Conservation (phyloP, 768 basidiomycete species). For the Tricholoma flavovirens region DNA sequence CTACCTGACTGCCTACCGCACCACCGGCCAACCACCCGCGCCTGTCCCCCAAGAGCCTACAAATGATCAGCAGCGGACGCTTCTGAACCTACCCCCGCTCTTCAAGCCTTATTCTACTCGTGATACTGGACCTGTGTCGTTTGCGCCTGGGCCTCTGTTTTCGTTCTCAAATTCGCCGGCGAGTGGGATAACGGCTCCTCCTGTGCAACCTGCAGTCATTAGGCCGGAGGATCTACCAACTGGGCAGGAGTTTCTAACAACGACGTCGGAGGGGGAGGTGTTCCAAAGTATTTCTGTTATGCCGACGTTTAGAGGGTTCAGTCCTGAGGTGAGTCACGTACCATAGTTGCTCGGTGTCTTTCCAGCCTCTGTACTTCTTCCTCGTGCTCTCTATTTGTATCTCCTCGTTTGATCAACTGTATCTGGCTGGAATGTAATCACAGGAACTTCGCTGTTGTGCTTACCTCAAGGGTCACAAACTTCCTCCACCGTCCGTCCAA, state of each 20-base stretch:
- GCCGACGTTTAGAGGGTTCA: slow-evolving; percentile 29
- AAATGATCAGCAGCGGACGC: slow-evolving; percentile 35
- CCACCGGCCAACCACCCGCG: slow-evolving; percentile 41
- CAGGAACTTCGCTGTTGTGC: slow-evolving; percentile 42
- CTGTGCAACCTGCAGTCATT: not conserved
- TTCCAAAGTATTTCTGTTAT: slow-evolving; percentile 35
- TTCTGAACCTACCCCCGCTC: slow-evolving; percentile 42
- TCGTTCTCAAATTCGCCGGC: not conserved
- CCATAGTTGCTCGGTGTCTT: not conserved
- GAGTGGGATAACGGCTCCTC: slow-evolving; percentile 24
- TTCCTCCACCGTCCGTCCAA: slow-evolving; percentile 21
- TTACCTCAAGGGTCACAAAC: slow-evolving; percentile 32
- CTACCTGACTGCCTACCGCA: slow-evolving; percentile 44
- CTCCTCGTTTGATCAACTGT: slow-evolving; percentile 7
- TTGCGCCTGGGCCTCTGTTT: slow-evolving; percentile 4
- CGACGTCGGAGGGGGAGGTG: slow-evolving; percentile 18
- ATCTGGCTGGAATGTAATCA: not conserved
- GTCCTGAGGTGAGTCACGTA: slow-evolving; percentile 34
- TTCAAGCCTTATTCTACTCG: slow-evolving; percentile 37
- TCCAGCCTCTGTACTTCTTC: not conserved
- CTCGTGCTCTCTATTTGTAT: not conserved
- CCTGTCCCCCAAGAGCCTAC: slow-evolving; percentile 45
- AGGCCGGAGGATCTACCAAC: slow-evolving; percentile 16
- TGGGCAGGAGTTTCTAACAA: slow-evolving; percentile 16
- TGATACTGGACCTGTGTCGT: not conserved